Evolutionary conservation across 2,329 filamentous ascomycete species (phyloP).

Genomic region (Cladosporium cucumerinum): DNA sequence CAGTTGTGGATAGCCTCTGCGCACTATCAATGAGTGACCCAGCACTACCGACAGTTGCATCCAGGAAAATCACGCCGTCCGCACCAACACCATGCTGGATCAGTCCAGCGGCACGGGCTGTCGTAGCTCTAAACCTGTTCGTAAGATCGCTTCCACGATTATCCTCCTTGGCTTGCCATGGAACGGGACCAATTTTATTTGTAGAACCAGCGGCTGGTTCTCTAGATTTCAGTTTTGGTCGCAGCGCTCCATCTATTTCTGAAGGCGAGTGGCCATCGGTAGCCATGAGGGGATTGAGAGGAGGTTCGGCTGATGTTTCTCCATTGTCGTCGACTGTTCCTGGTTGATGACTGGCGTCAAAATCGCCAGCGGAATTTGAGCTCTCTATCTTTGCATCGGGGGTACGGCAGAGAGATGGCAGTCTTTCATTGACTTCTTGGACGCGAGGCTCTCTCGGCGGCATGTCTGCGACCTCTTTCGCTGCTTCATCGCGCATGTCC

Average conservation of each 20-base stretch:
- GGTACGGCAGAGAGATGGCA: not conserved
- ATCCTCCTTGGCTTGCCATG: not conserved
- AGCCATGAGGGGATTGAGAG: not conserved
- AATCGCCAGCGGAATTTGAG: not conserved
- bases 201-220: not conserved
- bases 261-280: not conserved
- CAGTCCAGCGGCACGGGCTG: slow-evolving; percentile 48
- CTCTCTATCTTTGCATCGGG: not conserved
- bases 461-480: not conserved
- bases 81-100: slow-evolving; percentile 48
- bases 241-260: too few relatives aligned
- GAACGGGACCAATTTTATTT: slow-evolving; percentile 17
- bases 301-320: not conserved
- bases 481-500: not conserved
- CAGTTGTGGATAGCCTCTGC: not conserved
- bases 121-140: slow-evolving; percentile 32
- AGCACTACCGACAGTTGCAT: slow-evolving; percentile 32
- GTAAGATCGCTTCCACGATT: not conserved
- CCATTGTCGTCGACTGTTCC: not conserved
- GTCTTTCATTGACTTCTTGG: not conserved
- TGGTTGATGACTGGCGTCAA: not conserved
- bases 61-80: slow-evolving; percentile 48
- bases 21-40: slow-evolving; percentile 21
- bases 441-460: not conserved
- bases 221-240: not conserved